Percentiles rank a stretch among this genome's conserved stretches.
Conservation (phyloP, 768 basidiomycete species). For the Russula compacta region DNA sequence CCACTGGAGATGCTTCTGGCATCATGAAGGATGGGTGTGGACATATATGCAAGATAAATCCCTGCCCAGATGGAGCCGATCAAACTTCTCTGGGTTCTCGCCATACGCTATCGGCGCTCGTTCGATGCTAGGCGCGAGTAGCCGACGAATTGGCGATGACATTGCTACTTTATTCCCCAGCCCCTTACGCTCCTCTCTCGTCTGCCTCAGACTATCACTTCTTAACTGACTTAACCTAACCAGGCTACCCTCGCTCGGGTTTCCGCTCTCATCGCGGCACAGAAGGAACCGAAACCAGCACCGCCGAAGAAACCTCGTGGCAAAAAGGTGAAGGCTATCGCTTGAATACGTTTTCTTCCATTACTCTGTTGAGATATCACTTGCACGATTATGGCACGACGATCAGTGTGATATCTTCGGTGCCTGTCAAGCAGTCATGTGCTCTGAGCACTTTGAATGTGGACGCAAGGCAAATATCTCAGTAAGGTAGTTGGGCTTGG, state of each 20-base stretch:
- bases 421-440: neutral
- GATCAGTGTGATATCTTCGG: neutral
- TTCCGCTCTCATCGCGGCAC: conserved; percentile 59
- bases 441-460: neutral
- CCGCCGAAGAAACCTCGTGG: conserved; percentile 67
- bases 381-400: neutral
- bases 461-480: neutral
- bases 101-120: conserved; percentile 75
- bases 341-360: neutral
- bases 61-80: conserved; percentile 41
- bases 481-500: neutral
- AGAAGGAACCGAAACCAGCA: conserved; percentile 59
- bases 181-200: conserved; percentile 7
- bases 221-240: conserved; percentile 1
- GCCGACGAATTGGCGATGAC: conserved; percentile 72
- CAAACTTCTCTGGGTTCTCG: conserved; percentile 46
- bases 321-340: conserved; percentile 40
- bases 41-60: conserved; percentile 80
- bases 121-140: conserved; percentile 46
- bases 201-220: neutral
- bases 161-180: conserved; percentile 25
- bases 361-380: neutral
- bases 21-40: conserved; percentile 84
- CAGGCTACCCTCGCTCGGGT: conserved; percentile 72
- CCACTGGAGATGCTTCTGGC: conserved; percentile 62